Base-by-base conservation (phyloP, 257 asterid species). In the Solanum peruvianum region DNA sequence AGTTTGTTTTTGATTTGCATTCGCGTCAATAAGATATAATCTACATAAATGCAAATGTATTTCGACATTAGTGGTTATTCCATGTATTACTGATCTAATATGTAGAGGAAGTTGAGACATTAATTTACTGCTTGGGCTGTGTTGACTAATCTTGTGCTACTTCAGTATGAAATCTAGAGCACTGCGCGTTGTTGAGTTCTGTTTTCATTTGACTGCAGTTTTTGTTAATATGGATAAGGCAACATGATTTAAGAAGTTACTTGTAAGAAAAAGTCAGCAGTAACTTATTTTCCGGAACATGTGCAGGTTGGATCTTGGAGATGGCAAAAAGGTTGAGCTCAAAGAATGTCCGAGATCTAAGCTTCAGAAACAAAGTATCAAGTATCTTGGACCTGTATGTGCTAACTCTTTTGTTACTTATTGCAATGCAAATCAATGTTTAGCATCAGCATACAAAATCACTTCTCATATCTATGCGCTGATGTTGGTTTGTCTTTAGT, bases 271-370 rank as follows among this genome's bases (percentile, higher is more conserved):
- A 4, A 78, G 18, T 29, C 9, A 9, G 41, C 27, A 25, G 84
- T 25, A 47, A 78, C 69, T 49, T 83, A 83, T 39, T 27, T 66
- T 29, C 71, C 44, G 83, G 76, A 39, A 75, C 87, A 70, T 87
- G 64, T 88, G 72, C 92, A 97, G 99, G 99, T 89, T 97, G 92
- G 99, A 97, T 93, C 88, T 97, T 91, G 99, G 99, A 89, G 99
- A 97, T 52, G 99, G 99, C 84, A 95, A 87, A 88, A 97, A 94
- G 60, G 94, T 95, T 84, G 96, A 94, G 89, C 99, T 94, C 44
- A 91, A 91, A 88, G 95, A 94, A 91, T 95, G 97, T 88, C 96
- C 99, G 7, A 91, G 96, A 88, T 90, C 95, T 42, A 94, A 93
- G 94, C 99, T 97, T 84, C 98, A 97, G 80, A 87, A 93, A 39